A percentile compares a stretch with the other conserved stretches of the same genome.
phyloP scores from a whole-genome alignment of 805 yeast genomes.

The Metschnikowia lachancei region DNA sequence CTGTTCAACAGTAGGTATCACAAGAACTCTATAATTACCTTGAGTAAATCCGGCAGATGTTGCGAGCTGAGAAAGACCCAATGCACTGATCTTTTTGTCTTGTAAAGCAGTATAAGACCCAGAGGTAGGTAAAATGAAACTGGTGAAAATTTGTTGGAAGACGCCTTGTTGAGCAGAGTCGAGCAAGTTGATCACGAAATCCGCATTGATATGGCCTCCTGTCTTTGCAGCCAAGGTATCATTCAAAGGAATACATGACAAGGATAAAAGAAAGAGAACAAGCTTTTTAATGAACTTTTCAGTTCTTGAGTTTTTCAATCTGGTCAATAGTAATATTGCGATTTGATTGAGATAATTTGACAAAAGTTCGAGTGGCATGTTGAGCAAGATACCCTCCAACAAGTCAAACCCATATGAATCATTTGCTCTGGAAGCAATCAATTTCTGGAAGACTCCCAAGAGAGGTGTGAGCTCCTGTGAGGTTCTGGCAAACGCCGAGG shows the following conservation, averaged over 20 bases:
- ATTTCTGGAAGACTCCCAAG: slow-evolving; percentile 93
- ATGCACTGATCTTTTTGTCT: slow-evolving; percentile 52
- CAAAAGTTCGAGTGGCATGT: slow-evolving; percentile 50
- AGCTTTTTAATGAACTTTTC: slow-evolving; percentile 76
- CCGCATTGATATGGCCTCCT: slow-evolving; percentile 34
- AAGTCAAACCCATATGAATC: slow-evolving; percentile 85
- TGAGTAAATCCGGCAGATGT: slow-evolving; percentile 21
- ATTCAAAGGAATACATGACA: slow-evolving; percentile 43
- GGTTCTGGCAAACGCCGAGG: slow-evolving; percentile 35
- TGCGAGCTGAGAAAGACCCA: slow-evolving; percentile 51
- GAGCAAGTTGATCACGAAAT: slow-evolving; percentile 59
- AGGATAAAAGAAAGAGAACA: slow-evolving; percentile 56
- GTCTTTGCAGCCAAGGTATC: slow-evolving; percentile 27
- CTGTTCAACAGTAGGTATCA: slow-evolving; percentile 31
- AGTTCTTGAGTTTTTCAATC: slow-evolving; percentile 78
- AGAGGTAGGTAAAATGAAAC: slow-evolving; percentile 54
- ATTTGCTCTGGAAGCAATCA: slow-evolving; percentile 78
- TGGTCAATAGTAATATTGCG: slow-evolving; percentile 70
- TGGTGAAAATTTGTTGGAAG: slow-evolving; percentile 47
- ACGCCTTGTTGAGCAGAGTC: slow-evolving; percentile 69
- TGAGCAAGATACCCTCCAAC: slow-evolving; percentile 62
- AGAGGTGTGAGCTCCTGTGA: slow-evolving; percentile 61
- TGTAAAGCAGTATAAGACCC: slow-evolving; percentile 47
- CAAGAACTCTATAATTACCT: slow-evolving; percentile 23
- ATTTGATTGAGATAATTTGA: slow-evolving; percentile 63